These are phyloP conservation scores for Starmerella gropengiesseri DNA, from an alignment of 805 yeast genomes.

Conservation along the genomic window DNA sequence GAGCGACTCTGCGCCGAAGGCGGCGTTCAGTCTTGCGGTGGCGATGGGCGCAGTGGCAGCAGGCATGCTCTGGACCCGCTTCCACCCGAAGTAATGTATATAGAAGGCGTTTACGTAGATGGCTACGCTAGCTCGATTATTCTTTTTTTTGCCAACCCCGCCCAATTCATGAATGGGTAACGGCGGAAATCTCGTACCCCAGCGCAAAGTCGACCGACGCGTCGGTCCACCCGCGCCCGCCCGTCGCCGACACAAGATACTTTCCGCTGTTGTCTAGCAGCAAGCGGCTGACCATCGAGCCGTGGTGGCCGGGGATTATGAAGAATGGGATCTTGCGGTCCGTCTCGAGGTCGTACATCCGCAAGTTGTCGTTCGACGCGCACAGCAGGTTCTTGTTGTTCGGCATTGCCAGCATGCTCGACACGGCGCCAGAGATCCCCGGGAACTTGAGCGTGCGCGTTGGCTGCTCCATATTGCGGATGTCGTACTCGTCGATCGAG, in stretches of 20 bases:
- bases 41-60: constrained; percentile 18
- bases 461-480: constrained; percentile 36
- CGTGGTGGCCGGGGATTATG: constrained; percentile 94
- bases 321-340: constrained; percentile 52
- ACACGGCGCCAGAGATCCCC: constrained; percentile 79
- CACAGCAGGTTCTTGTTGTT: constrained; percentile 69
- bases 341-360: constrained; percentile 63
- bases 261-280: constrained; percentile 78
- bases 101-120: no score
- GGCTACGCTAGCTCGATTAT: no score
- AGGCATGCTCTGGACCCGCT: constrained; percentile 15
- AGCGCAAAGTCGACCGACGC: constrained; percentile 54
- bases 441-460: constrained; percentile 63
- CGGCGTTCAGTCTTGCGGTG: constrained; percentile 9
- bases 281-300: constrained; percentile 71
- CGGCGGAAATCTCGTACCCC: constrained; percentile 47
- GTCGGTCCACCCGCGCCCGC: constrained; percentile 93
- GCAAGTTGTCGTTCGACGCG: constrained; percentile 81
- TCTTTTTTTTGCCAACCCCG: no score
- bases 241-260: constrained; percentile 83
- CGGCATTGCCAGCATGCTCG: constrained; percentile 68
- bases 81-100: constrained; percentile 3
- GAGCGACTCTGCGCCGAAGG: constrained; percentile 5
- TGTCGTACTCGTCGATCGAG: constrained; percentile 49
- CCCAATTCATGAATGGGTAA: not conserved